Conservation (phyloP, 2,329 filamentous ascomycete species). For the Fusarium sp. region DNA sequence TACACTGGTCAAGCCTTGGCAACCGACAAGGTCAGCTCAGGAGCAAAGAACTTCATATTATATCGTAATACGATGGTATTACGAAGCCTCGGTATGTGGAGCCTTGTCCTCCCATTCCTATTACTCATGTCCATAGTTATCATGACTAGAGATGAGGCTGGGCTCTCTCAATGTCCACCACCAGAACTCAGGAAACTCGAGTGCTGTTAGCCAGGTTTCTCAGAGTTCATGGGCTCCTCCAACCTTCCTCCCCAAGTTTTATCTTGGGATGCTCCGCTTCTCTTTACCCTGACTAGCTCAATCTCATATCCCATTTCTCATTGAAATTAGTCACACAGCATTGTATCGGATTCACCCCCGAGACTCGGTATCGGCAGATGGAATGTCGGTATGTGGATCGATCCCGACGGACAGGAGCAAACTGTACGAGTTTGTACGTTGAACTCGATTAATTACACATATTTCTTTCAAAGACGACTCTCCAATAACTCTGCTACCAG, state of each 20-base stretch:
- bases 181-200: no score
- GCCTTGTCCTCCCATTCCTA: no score
- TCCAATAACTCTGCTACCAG: background rate
- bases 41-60: no score
- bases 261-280: background rate
- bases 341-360: background rate
- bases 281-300: background rate
- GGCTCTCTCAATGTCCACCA: no score
- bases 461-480: background rate
- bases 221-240: no score
- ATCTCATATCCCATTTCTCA: background rate
- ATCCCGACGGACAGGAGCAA: background rate
- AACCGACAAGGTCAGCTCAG: no score
- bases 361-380: background rate
- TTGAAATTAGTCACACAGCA: background rate
- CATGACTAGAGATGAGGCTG: background rate
- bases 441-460: background rate
- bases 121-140: background rate
- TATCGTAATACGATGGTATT: no score
- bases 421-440: background rate
- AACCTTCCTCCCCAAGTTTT: no score
- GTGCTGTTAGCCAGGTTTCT: no score
- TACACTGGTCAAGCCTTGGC: no score
- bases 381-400: background rate
- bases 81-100: no score